Percentiles rank a stretch among this genome's conserved stretches.
Evolutionary conservation across 495 filamentous ascomycete species (phyloP).

Genomic region (Aspergillus nidulans): DNA sequence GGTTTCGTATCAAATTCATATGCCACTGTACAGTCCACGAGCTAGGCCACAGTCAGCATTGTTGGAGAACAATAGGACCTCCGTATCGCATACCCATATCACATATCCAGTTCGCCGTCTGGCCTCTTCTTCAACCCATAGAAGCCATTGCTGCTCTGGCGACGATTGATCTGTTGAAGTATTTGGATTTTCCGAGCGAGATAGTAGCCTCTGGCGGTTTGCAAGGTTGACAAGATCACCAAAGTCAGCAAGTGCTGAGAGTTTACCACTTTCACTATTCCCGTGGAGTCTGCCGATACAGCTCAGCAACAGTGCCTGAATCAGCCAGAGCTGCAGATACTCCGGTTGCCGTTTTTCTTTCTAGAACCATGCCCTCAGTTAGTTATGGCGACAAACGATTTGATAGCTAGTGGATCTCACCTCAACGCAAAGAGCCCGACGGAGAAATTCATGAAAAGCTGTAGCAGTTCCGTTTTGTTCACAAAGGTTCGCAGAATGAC

Average conservation of each 20-base stretch:
- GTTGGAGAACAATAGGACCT: neutral
- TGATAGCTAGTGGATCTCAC: constrained; percentile 16
- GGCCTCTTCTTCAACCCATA: constrained; percentile 34
- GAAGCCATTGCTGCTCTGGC: constrained; percentile 19
- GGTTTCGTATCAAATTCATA: constrained; percentile 40
- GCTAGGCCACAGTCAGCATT: constrained; percentile 19
- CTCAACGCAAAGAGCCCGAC: constrained; percentile 35
- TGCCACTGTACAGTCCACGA: constrained; percentile 44
- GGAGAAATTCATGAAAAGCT: constrained; percentile 43
- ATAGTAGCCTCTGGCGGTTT: constrained; percentile 22
- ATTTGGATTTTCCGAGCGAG: neutral
- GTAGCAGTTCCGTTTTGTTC: constrained; percentile 25
- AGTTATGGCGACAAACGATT: neutral
- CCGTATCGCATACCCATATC: constrained; percentile 35
- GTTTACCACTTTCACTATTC: constrained; percentile 25
- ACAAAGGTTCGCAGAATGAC: constrained; percentile 28
- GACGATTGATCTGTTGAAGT: constrained; percentile 8
- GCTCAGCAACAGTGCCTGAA: constrained; percentile 37
- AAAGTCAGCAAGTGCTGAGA: constrained; percentile 26
- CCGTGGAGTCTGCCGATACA: constrained; percentile 41
- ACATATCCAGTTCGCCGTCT: constrained; percentile 40
- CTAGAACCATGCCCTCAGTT: constrained; percentile 11
- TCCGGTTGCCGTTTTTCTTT: constrained; percentile 23
- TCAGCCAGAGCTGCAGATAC: constrained; percentile 27
- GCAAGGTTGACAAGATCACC: constrained; percentile 31